phyloP scores from a whole-genome alignment of 2,329 filamentous ascomycete genomes.

The Penicillium paneum region DNA sequence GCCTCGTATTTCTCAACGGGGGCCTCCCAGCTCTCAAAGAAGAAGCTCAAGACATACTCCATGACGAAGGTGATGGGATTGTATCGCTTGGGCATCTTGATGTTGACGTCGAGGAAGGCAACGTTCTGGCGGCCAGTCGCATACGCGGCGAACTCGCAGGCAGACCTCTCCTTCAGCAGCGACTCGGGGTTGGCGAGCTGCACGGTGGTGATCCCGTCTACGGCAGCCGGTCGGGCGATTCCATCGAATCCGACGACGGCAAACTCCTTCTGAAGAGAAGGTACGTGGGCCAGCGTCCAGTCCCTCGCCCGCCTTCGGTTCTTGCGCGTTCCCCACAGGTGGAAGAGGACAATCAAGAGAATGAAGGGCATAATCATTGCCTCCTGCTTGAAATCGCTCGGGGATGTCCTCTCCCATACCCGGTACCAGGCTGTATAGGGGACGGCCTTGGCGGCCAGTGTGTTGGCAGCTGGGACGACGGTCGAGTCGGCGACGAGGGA shows the following conservation, averaged over 20 bases:
- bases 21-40: constrained; percentile 71
- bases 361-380: constrained; percentile 75
- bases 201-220: constrained; percentile 42
- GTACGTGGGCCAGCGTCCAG: constrained; percentile 75
- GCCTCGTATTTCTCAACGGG: constrained; percentile 74
- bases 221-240: constrained; percentile 45
- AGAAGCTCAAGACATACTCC: constrained; percentile 68
- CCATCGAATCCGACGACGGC: constrained; percentile 77
- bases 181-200: constrained; percentile 52
- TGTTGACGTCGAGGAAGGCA: constrained; percentile 81
- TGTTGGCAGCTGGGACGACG: constrained; percentile 42
- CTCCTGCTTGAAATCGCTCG: constrained; percentile 83
- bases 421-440: constrained; percentile 97
- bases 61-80: constrained; percentile 69
- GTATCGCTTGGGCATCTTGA: constrained; percentile 79
- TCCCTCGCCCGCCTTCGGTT: constrained; percentile 77
- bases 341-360: constrained; percentile 69
- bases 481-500: constrained; percentile 46
- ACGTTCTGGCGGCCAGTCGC: constrained; percentile 89
- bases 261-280: constrained; percentile 74
- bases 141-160: constrained; percentile 83
- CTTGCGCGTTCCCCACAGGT: constrained; percentile 73
- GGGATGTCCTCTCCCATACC: constrained; percentile 82
- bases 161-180: constrained; percentile 78
- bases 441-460: constrained; percentile 50